Evolutionary conservation across 2,329 filamentous ascomycete genomes (phyloP).

Genomic region (Diaporthe ilicicola): DNA sequence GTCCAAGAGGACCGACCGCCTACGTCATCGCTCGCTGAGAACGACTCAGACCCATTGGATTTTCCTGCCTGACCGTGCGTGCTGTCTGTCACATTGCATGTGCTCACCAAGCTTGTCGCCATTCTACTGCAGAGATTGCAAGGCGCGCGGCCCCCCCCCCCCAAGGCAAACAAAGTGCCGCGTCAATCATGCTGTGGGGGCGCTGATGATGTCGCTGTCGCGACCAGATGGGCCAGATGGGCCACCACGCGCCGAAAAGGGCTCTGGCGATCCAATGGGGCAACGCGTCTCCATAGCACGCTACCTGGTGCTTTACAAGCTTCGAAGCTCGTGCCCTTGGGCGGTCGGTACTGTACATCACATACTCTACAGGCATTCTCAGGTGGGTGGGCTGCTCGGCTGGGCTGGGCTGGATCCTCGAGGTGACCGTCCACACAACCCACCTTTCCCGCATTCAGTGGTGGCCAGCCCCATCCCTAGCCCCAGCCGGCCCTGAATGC

Average conservation of each 20-base stretch:
- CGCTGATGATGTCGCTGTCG: constrained; percentile 9
- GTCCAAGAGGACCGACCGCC: constrained; percentile 7
- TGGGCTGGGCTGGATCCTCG: constrained; percentile 12
- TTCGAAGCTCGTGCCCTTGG: constrained; percentile 27
- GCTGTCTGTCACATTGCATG: constrained; percentile 12
- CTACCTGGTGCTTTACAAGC: constrained; percentile 12
- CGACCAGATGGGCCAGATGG: constrained; percentile 9
- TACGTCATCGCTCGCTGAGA: constrained; percentile 13
- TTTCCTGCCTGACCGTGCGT: constrained; percentile 13
- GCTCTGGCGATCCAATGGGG: constrained; percentile 9
- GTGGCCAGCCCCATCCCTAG: constrained; percentile 21
- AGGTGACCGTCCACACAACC: neutral
- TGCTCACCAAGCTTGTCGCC: constrained; percentile 10
- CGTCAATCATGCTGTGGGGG: constrained; percentile 9
- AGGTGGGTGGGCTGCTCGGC: constrained; percentile 11
- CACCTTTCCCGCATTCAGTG: constrained; percentile 21
- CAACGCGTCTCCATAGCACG: constrained; percentile 19
- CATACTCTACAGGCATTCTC: constrained; percentile 14
- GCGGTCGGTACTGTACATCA: too few species aligned
- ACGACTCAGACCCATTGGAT: constrained; percentile 19
- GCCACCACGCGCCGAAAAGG: constrained; percentile 5
- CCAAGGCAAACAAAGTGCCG: constrained; percentile 6
- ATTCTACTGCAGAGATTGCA: constrained; percentile 9
- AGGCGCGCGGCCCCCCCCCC: constrained; percentile 4
- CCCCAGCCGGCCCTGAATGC: constrained; percentile 10